phyloP scores from a whole-genome alignment of 306 rosid species.

The Begonia peltatifolia region DNA sequence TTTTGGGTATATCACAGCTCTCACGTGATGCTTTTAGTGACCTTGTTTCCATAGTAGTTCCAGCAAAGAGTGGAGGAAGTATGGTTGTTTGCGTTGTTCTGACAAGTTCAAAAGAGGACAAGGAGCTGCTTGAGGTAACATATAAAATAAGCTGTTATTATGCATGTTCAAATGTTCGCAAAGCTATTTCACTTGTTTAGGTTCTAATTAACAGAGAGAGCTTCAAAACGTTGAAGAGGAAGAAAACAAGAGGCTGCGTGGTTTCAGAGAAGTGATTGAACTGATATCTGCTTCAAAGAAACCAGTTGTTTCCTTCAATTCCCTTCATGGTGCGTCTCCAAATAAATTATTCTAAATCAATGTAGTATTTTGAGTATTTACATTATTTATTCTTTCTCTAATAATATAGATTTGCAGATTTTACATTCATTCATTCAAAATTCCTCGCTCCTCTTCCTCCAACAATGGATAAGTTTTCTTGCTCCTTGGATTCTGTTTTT shows the following conservation, averaged over 20 bases:
- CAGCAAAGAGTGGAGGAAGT: conserved; percentile 39
- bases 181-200: conserved; percentile 1
- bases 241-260: conserved; percentile 54
- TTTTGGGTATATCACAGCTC: conserved; percentile 35
- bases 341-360: conserved; percentile 15
- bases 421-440: conserved; percentile 61
- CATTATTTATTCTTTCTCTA: conserved; percentile 7
- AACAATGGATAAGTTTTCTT: conserved; percentile 46
- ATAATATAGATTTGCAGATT: conserved; percentile 43
- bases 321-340: conserved; percentile 70
- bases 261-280: conserved; percentile 96
- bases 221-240: conserved; percentile 41
- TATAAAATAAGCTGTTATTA: conserved; percentile 4
- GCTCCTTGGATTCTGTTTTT: conserved; percentile 39
- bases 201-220: conserved; percentile 37
- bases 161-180: conserved; percentile 2
- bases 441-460: conserved; percentile 63
- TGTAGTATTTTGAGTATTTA: conserved; percentile 7
- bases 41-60: conserved; percentile 46
- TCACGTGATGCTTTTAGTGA: conserved; percentile 45
- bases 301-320: conserved; percentile 82
- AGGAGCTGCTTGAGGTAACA: conserved; percentile 52
- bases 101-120: conserved; percentile 62
- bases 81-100: conserved; percentile 46
- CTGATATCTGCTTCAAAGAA: conserved; percentile 93